Base-by-base conservation (phyloP, 1,139 yeast genomes). In the Lodderomyces theae region DNA sequence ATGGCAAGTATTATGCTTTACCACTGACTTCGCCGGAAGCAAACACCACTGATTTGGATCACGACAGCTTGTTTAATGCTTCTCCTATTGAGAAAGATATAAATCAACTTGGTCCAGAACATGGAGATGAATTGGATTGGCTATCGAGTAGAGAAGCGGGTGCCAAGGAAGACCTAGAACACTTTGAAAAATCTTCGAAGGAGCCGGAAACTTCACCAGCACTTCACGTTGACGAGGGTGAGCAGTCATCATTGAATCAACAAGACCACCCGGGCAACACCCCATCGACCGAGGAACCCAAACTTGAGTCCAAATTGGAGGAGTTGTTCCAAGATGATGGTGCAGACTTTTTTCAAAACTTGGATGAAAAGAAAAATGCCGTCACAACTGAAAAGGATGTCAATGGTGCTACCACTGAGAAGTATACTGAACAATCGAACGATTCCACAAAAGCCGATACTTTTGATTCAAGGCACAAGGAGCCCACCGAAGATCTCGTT, bases 281-380 rank as follows among this genome's bases (percentile, higher is more conserved):
- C 11, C 10, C 19, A 33, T 11, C 26, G 18, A 17, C 19, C 7
- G 28, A n/a, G n/a, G n/a, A 33, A 4, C 28, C 31, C 5, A 17
- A 28, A 10, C 18, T 25, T 28, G 31, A 28, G 5, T 35, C 32
- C 6, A 35, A 25, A 25, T n/a, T 35, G 17, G 32, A 35, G 22
- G 38, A 40, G 12, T 40, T 40, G 33, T 40, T 40, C 30, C 35
- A 13, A 18, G 40, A 34, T 16, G 38, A 40, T 34, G 40, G 25
- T 8, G 30, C 10, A 2, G 40, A 40, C 30, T 40, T 40, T 23
- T 33, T 40, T 12, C 24, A 32, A 23, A 15, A 12, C 10, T 32
- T 32, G 17, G 26, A 13, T 18, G 23, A 9, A 21, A 31, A 18
- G 15, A n/a, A n/a, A n/a, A 15, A 17, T 9, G 11, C 26, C 11